A percentile compares a stretch with the other conserved stretches of the same genome.
Evolutionary conservation across 1,284 basidiomycete species (phyloP).

Genomic region (Laetiporus sulphureus): DNA sequence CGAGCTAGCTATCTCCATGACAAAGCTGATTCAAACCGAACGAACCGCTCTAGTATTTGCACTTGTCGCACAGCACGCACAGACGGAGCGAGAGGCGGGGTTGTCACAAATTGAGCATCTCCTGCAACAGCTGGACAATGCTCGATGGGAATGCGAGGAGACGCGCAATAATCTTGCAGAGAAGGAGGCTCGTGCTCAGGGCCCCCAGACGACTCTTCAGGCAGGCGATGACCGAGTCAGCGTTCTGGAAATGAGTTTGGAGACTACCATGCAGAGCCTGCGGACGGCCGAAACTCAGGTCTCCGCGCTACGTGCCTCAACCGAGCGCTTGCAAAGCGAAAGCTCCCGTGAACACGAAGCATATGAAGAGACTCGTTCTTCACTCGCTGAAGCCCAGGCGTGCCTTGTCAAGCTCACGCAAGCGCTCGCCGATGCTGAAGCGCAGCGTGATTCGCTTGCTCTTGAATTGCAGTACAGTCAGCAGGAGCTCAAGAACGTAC

Average conservation of each 20-base stretch:
- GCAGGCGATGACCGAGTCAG: not conserved
- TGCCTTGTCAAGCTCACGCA: constrained; percentile 35
- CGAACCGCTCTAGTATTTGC: constrained; percentile 13
- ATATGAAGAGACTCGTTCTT: constrained; percentile 31
- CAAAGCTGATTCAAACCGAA: not conserved
- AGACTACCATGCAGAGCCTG: constrained; percentile 19
- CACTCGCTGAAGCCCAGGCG: constrained; percentile 32
- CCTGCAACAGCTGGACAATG: not conserved
- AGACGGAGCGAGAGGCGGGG: constrained; percentile 6
- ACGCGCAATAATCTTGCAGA: constrained; percentile 8
- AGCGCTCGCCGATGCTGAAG: constrained; percentile 45
- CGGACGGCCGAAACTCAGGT: constrained; percentile 20
- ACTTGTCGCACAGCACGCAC: constrained; percentile 16
- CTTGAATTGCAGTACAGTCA: constrained; percentile 58
- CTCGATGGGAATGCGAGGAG: not conserved
- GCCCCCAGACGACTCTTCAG: not conserved
- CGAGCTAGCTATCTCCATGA: no score
- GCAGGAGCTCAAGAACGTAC: constrained; percentile 43
- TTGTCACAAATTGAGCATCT: constrained; percentile 7
- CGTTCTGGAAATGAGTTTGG: not conserved
- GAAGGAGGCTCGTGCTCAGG: constrained; percentile 14
- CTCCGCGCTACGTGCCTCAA: constrained; percentile 20
- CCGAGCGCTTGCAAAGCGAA: constrained; percentile 30
- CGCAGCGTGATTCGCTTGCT: constrained; percentile 54
- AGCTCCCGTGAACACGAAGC: constrained; percentile 21